Percentiles rank a stretch among this genome's conserved stretches.
These are phyloP conservation scores for Paralagenidium karlingii DNA, from an alignment of 352 stramenopile genomes.

Conservation along the genomic window DNA sequence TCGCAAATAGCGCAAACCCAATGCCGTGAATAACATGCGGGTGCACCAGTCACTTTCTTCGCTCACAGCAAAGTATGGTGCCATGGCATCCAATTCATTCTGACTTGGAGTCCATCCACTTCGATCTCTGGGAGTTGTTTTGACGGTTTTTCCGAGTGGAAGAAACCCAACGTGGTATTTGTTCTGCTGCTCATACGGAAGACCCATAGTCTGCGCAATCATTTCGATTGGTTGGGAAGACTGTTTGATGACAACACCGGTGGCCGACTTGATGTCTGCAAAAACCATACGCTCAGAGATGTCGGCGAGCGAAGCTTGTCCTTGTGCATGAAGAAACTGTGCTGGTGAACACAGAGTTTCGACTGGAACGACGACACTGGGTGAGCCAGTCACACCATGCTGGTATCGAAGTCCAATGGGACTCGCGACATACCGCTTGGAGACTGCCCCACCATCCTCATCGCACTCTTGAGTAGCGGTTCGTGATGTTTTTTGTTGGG, in stretches of 20 bases:
- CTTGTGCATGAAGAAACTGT: too few species aligned
- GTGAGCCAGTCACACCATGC: too few species aligned
- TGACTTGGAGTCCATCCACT: constrained; percentile 27
- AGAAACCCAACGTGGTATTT: constrained; percentile 41
- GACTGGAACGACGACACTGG: too few species aligned
- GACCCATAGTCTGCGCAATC: constrained; percentile 25
- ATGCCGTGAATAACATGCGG: constrained; percentile 15
- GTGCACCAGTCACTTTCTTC: constrained; percentile 23
- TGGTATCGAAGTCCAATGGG: too few species aligned
- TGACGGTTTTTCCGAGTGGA: constrained; percentile 30
- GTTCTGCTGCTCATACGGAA: constrained; percentile 47
- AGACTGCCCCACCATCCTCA: too few species aligned
- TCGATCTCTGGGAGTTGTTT: constrained; percentile 23
- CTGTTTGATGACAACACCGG: constrained; percentile 41
- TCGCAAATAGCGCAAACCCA: constrained; percentile 23
- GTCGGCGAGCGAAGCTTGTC: too few species aligned
- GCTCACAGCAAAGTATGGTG: constrained; percentile 26
- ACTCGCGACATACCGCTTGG: too few species aligned
- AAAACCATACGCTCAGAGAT: too few species aligned
- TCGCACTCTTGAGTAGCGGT: too few species aligned
- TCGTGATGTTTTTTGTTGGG: too few species aligned
- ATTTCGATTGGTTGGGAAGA: constrained; percentile 28
- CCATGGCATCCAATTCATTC: constrained; percentile 27
- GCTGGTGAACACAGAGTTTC: too few species aligned
- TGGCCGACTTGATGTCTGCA: too few species aligned